phyloP scores from a whole-genome alignment of 1,284 basidiomycete species.

The Gomphus bonarii region DNA sequence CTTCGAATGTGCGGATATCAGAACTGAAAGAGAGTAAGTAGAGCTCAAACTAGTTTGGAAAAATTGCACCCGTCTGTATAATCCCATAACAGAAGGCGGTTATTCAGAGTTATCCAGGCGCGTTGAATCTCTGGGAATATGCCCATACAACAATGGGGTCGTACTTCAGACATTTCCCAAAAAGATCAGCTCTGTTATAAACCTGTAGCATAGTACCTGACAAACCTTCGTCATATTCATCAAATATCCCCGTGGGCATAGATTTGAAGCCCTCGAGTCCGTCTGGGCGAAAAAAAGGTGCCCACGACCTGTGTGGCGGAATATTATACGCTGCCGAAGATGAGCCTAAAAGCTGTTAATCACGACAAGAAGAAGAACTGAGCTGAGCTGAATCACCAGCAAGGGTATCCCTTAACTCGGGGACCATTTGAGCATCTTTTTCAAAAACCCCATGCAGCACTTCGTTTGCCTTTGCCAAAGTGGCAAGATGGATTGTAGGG shows the following conservation, averaged over 20 bases:
- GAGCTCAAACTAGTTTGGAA: background rate
- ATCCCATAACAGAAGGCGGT: constrained; percentile 95
- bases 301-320: constrained; percentile 66
- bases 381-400: constrained; percentile 31
- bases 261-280: constrained; percentile 77
- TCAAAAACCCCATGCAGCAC: constrained; percentile 55
- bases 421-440: constrained; percentile 62
- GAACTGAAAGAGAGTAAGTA: constrained; percentile 35
- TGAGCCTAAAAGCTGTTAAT: constrained; percentile 27
- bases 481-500: constrained; percentile 31
- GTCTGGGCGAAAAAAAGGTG: constrained; percentile 81
- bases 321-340: constrained; percentile 70
- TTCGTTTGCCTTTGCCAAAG: constrained; percentile 54
- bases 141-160: constrained; percentile 50
- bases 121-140: constrained; percentile 89
- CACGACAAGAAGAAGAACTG: background rate
- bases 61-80: constrained; percentile 77
- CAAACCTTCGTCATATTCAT: constrained; percentile 10
- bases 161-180: constrained; percentile 7
- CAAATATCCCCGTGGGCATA: constrained; percentile 25
- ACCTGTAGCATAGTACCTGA: constrained; percentile 17
- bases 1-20: constrained; percentile 82
- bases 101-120: constrained; percentile 93
- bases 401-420: constrained; percentile 60
- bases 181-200: constrained; percentile 29